Base-by-base conservation (phyloP, 1,284 basidiomycete genomes). In the Anthracocystis setariae region DNA sequence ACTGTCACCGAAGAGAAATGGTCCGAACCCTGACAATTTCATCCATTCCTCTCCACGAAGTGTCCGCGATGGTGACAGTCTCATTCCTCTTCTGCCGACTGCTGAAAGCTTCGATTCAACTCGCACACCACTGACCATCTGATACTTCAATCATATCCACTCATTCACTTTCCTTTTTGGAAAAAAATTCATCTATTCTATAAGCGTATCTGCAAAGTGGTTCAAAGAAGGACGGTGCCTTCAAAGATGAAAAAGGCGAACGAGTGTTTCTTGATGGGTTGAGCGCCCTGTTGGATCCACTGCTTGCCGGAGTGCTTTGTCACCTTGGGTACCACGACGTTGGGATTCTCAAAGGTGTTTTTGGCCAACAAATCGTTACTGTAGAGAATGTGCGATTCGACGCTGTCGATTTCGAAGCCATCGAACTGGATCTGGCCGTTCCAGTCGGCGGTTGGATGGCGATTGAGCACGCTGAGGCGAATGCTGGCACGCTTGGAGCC, bases 391-490 rank as follows among this genome's bases (percentile, higher is more conserved):
- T 73, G 57, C 27, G 47, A 32, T 38, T 73, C 71, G 40, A 71
- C 63, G 18, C 47, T 56, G 12, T 65, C 61, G 52, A 70, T 46
- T 46, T 62, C 18, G 47, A 68, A 62, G 29, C 59, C 65, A 5
- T 68, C 65, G 27, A 59, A 65, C 38, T 38, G 33, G 47, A 59
- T 47, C 23, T 42, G 20, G 10, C 65, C 65, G 21, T 55, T 42
- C 71, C 71, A 73, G 43, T 62, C 62, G 21, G 67, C 71, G 21
- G 60, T 70, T 1, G 70, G 70, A 61, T 85, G 84, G 10, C 86
- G 82, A 63, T 88, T 88, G 18, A 88, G 84, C 3, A 88, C 83
- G 2, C 87, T 86, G 4, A 88, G 66, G 18, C 86, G 83, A 8
- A 88, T 73, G 50, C 86, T 84, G 18, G 71, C 52, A 29, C 17